phyloP scores from a whole-genome alignment of 192 early-diverging fungal species.

The Dissophora globulifera region DNA sequence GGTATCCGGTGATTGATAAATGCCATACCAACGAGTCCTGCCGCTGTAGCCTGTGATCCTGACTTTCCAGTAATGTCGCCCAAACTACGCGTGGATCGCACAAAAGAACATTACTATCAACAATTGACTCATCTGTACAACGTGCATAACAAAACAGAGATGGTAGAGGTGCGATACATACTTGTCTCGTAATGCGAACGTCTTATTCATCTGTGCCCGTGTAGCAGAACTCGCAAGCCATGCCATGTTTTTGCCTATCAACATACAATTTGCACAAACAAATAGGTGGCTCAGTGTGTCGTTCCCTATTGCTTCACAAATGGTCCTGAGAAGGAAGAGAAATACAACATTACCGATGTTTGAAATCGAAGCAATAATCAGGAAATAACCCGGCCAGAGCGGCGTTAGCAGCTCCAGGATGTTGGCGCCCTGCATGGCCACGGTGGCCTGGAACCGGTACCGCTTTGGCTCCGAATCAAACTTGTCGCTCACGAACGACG shows the following conservation, averaged over 20 bases:
- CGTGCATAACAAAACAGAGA: too few relatives aligned
- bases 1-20: background rate
- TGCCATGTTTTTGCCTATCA: constrained; percentile 77
- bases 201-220: constrained; percentile 83
- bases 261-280: background rate
- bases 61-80: constrained; percentile 89
- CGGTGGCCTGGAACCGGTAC: constrained; percentile 78
- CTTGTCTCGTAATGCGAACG: constrained; percentile 79
- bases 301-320: too few relatives aligned
- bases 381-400: constrained; percentile 78
- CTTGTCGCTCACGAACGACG: constrained; percentile 73
- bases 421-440: constrained; percentile 78
- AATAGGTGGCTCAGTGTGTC: background rate
- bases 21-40: constrained; percentile 79
- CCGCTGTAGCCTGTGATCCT: constrained; percentile 85
- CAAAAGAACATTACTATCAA: too few relatives aligned
- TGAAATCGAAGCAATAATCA: constrained; percentile 77
- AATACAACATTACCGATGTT: constrained; percentile 90
- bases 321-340: too few relatives aligned
- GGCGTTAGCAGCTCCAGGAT: constrained; percentile 84
- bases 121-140: too few relatives aligned
- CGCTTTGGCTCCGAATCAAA: constrained; percentile 90
- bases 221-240: constrained; percentile 87
- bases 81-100: constrained; percentile 50
- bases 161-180: constrained; percentile 17